Conservation (phyloP, 208 protist genomes). For the Phytomonas sp. region DNA sequence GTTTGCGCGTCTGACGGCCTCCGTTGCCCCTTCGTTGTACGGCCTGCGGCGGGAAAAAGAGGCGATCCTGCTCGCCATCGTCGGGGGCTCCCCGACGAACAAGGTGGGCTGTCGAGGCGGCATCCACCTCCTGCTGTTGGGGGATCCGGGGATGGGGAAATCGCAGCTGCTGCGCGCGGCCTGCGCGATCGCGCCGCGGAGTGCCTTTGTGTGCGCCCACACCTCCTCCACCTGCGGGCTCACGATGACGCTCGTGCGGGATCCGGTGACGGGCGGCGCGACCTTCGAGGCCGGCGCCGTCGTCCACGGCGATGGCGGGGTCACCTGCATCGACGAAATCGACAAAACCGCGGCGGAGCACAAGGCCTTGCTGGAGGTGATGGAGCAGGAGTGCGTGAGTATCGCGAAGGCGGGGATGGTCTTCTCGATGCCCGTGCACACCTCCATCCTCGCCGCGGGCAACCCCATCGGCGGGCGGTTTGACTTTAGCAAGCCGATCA, state of each 20-base stretch:
- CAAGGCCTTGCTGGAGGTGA: constrained; percentile 98
- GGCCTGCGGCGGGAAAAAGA: constrained; percentile 96
- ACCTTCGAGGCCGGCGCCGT: constrained; percentile 97
- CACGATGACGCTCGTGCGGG: constrained; percentile 96
- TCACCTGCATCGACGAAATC: constrained; percentile 99
- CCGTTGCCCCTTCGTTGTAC: constrained; percentile 96
- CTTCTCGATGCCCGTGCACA: constrained; percentile 94
- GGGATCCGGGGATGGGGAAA: constrained; percentile 96
- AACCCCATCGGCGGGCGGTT: constrained; percentile 95
- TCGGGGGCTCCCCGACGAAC: constrained; percentile 85
- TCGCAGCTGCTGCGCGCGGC: constrained; percentile 93
- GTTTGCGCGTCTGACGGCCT: constrained; percentile 83
- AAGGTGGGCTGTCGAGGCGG: constrained; percentile 52
- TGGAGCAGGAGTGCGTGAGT: constrained; percentile 99
- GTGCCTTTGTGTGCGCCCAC: constrained; percentile 98
- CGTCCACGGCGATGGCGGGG: constrained; percentile 95
- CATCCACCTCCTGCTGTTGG: constrained; percentile 97
- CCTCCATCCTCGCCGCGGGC: constrained; percentile 96
- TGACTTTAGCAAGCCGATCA: constrained; percentile 90
- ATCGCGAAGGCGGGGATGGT: constrained; percentile 98
- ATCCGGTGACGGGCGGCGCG: constrained; percentile 80
- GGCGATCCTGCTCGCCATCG: constrained; percentile 91
- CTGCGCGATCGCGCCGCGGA: constrained; percentile 89
- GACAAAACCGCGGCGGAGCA: constrained; percentile 97
- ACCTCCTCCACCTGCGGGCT: constrained; percentile 95